Conservation (phyloP, 805 yeast genomes). For the Nakazawaea wickerhamii region DNA sequence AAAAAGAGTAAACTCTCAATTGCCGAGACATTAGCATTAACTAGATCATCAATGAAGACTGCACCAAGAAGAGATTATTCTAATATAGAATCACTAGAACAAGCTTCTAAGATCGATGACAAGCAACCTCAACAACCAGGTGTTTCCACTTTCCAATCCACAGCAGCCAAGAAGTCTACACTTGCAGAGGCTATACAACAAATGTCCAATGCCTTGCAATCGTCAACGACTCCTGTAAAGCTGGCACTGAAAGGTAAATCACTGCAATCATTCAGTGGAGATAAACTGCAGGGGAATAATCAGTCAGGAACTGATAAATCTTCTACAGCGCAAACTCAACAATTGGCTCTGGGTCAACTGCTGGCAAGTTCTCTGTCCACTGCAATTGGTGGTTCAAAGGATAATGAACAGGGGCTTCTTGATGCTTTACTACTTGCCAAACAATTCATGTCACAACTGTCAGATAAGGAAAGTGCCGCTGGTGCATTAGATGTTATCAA, state of each 20-base stretch:
- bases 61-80: slow-evolving; percentile 26
- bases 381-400: background rate
- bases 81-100: slow-evolving; percentile 19
- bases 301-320: too few relatives aligned
- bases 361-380: background rate
- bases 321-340: slow-evolving; percentile 20
- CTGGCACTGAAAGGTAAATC: slow-evolving; percentile 12
- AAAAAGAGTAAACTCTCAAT: slow-evolving; percentile 37
- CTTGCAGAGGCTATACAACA: slow-evolving; percentile 33
- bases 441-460: slow-evolving; percentile 22
- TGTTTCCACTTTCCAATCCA: slow-evolving; percentile 1
- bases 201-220: slow-evolving; percentile 30
- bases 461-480: slow-evolving; percentile 3
- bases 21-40: slow-evolving; percentile 55
- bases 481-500: slow-evolving; percentile 22
- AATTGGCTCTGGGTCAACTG: slow-evolving; percentile 18
- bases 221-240: slow-evolving; percentile 8
- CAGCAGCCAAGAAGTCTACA: slow-evolving; percentile 20
- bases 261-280: too few relatives aligned
- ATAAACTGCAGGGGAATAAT: too few relatives aligned
- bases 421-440: slow-evolving; percentile 29
- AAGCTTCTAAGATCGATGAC: slow-evolving; percentile 13
- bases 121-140: slow-evolving; percentile 7
- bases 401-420: slow-evolving; percentile 18
- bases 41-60: slow-evolving; percentile 39